Evolutionary conservation across 2,329 filamentous ascomycete genomes (phyloP), one percentile per base, ranked within the genome.

Genomic region (Colletotrichum siamense): DNA sequence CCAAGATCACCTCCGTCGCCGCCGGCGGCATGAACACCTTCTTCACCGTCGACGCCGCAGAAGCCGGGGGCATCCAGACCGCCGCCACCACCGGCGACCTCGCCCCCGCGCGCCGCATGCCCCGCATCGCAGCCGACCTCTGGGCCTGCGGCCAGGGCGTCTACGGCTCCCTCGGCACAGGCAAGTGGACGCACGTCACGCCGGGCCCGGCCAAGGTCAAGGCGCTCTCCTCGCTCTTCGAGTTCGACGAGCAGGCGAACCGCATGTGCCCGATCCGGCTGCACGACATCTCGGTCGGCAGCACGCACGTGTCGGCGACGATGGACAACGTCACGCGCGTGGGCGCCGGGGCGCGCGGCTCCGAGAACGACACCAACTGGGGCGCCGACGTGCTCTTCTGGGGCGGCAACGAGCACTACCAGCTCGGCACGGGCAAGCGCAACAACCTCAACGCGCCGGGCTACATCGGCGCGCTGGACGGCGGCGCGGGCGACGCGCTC

Each of bases 391-490:
- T 96, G 34, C 84, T 99, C 2, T 98, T 95, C 88, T 99, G 96
- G 95, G 97, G 97, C 77, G 95, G 95, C 69, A 99, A 99, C 81
- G 96, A 99, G 86, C 92, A 94, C 83, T 98, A 94, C 84, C 97
- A 99, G 85, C 91, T 99, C 30, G 97, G 97, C 15, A 98, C 94
- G 1, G 96, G 97, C 32, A 98, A 94, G 88, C 88, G 96, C 77
- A 97, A 92, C 81, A 99, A 99, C 82, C 82, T 94, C 12, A 91
- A 92, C 69, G 89, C 90, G 15, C 97, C 97, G 2, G 89, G 90
- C 3, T 96, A 98, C 82, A 95, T 98, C 69, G 91, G 92, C 36
- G 94, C 95, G 16, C 84, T 96, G 57, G 95, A 98, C 77, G 85
- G 88, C 15, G 90, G 90, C 15, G 82, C 82, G 6, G 90, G 89